Evolutionary conservation across 805 yeast genomes (phyloP).

Genomic region (Metschnikowia noctiluminum): DNA sequence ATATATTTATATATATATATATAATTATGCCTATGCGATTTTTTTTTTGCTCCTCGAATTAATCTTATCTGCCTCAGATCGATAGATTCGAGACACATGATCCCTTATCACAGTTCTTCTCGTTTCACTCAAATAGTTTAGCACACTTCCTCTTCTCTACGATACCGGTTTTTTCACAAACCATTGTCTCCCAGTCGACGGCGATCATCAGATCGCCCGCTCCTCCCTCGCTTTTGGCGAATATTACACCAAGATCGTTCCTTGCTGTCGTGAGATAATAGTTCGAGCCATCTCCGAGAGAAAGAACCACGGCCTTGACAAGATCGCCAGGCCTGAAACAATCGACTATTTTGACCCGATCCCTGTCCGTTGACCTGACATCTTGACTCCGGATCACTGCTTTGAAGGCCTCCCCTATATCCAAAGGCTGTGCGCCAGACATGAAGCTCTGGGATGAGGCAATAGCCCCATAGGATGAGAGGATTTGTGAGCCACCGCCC

Average conservation of each 20-base stretch:
- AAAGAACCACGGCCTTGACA: conserved; percentile 76
- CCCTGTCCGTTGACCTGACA: conserved; percentile 87
- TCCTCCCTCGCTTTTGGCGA: conserved; percentile 70
- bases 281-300: conserved; percentile 91
- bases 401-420: conserved; percentile 83
- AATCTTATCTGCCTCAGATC: too few species aligned
- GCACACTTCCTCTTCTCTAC: conserved; percentile 87
- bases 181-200: conserved; percentile 94
- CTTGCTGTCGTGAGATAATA: conserved; percentile 87
- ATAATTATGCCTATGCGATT: not conserved
- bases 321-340: conserved; percentile 91
- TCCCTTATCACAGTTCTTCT: not conserved
- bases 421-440: conserved; percentile 46
- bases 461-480: conserved; percentile 31
- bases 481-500: conserved; percentile 54
- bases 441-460: conserved; percentile 41
- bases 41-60: too few species aligned
- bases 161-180: conserved; percentile 68
- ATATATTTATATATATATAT: too few species aligned
- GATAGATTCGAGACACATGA: not conserved
- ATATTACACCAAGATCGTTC: conserved; percentile 90
- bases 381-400: conserved; percentile 87
- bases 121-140: conserved; percentile 55
- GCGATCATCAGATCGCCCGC: conserved; percentile 80
- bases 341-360: conserved; percentile 72